Conservation (phyloP, 2,329 filamentous ascomycete species). For the Corniculantispora saksenae region DNA sequence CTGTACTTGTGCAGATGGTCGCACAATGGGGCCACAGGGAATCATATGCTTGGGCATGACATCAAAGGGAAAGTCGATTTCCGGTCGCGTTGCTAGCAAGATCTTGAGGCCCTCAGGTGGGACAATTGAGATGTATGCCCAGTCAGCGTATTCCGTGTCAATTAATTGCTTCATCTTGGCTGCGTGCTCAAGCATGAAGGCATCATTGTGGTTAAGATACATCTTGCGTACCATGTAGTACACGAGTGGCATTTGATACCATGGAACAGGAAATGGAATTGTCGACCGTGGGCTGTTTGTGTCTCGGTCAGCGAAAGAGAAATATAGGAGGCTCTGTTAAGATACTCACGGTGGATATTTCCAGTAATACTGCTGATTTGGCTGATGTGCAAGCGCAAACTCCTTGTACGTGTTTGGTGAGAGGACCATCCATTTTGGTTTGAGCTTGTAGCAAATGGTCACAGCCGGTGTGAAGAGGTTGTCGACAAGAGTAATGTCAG, state of each 20-base stretch:
- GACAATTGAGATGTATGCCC: conserved; percentile 12
- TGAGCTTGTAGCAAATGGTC: conserved; percentile 17
- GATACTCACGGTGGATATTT: conserved; percentile 18
- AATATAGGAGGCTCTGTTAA: neutral
- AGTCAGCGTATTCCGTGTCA: conserved; percentile 12
- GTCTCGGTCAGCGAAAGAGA: neutral
- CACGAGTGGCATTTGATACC: conserved; percentile 10
- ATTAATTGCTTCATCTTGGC: conserved; percentile 1
- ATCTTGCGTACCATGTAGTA: conserved; percentile 14
- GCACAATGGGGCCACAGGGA: conserved; percentile 46
- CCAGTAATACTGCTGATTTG: conserved; percentile 9
- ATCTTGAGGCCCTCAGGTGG: conserved; percentile 8
- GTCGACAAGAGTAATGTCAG: conserved; percentile 18
- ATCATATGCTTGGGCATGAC: conserved; percentile 35
- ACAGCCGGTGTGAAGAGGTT: conserved; percentile 21
- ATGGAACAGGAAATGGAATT: conserved; percentile 7
- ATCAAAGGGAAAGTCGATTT: conserved; percentile 36
- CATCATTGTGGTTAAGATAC: conserved; percentile 7
- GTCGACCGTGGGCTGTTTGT: conserved; percentile 4
- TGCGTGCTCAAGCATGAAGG: neutral
- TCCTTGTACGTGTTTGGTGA: conserved; percentile 20
- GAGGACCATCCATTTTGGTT: conserved; percentile 16
- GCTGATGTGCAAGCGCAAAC: conserved; percentile 12
- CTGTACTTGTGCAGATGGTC: conserved; percentile 36
- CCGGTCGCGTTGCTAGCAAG: conserved; percentile 16